Percentiles rank a stretch among this genome's conserved stretches.
Evolutionary conservation across 2,329 filamentous ascomycete species (phyloP).

Genomic region (Dactylellina sp.): DNA sequence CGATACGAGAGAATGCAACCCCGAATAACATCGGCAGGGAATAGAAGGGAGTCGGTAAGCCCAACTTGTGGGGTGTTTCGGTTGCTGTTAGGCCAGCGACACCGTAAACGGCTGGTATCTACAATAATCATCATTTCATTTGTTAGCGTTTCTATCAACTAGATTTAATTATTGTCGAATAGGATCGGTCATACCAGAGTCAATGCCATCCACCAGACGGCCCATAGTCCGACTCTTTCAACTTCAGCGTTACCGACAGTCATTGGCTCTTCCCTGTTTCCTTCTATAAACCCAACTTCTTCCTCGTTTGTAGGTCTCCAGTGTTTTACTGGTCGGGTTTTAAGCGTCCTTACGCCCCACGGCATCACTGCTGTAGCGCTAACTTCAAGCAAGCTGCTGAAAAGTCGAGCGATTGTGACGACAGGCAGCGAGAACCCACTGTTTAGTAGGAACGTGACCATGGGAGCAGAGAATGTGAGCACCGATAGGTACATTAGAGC

Average conservation of each 20-base stretch:
- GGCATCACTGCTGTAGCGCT: slow-evolving; percentile 69
- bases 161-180: neutral
- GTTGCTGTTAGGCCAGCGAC: slow-evolving; percentile 37
- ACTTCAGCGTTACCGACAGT: slow-evolving; percentile 62
- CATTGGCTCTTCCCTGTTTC: slow-evolving; percentile 59
- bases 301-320: slow-evolving; percentile 34
- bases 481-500: slow-evolving; percentile 70
- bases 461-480: slow-evolving; percentile 69
- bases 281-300: slow-evolving; percentile 57
- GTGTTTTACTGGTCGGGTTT: slow-evolving; percentile 43
- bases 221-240: slow-evolving; percentile 64
- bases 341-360: slow-evolving; percentile 64
- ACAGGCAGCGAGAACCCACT: slow-evolving; percentile 67
- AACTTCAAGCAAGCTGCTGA: slow-evolving; percentile 68
- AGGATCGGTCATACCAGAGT: slow-evolving; percentile 64
- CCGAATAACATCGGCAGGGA: slow-evolving; percentile 64
- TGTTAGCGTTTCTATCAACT: slow-evolving; percentile 60
- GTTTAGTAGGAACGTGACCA: slow-evolving; percentile 70
- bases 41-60: slow-evolving; percentile 58
- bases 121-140: slow-evolving; percentile 62
- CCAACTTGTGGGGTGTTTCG: slow-evolving; percentile 22
- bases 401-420: slow-evolving; percentile 61
- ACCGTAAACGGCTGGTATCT: slow-evolving; percentile 51
- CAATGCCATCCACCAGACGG: slow-evolving; percentile 64
- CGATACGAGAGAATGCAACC: slow-evolving; percentile 65